These are phyloP conservation scores for Debaryomyces udenii DNA, from an alignment of 1,139 yeast genomes.

Conservation along the genomic window DNA sequence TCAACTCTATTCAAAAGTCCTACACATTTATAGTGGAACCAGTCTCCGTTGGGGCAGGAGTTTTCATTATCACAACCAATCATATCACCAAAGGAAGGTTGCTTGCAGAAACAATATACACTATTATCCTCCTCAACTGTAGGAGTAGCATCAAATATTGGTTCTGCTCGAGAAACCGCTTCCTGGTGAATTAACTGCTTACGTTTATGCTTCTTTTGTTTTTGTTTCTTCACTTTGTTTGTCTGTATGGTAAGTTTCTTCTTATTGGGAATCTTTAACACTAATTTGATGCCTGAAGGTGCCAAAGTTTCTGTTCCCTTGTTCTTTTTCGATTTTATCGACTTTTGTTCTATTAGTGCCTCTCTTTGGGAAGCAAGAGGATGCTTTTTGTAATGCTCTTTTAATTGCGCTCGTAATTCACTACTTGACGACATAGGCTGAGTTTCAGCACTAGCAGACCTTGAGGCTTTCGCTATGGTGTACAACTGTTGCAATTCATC, in stretches of 20 bases:
- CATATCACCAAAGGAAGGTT: slow-evolving; percentile 51
- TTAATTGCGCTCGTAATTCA: slow-evolving; percentile 34
- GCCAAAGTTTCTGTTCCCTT: slow-evolving; percentile 7
- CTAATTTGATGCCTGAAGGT: slow-evolving; percentile 28
- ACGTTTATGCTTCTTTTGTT: slow-evolving; percentile 7
- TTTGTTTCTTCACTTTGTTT: slow-evolving; percentile 9
- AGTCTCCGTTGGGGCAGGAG: slow-evolving; percentile 49
- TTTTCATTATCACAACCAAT: slow-evolving; percentile 48
- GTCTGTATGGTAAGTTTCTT: slow-evolving; percentile 5
- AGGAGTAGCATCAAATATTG: slow-evolving; percentile 8
- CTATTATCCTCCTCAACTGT: slow-evolving; percentile 27
- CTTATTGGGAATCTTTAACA: slow-evolving; percentile 31
- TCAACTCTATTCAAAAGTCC: slow-evolving; percentile 45
- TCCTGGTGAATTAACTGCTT: slow-evolving; percentile 3
- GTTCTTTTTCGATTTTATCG: slow-evolving; percentile 16
- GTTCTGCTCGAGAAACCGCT: slow-evolving; percentile 1
- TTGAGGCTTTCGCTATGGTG: slow-evolving; percentile 16
- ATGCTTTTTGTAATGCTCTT: slow-evolving; percentile 36
- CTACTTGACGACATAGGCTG: slow-evolving; percentile 20
- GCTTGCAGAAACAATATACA: slow-evolving; percentile 47
- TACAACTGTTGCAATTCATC: slow-evolving; percentile 38
- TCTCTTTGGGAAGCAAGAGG: slow-evolving; percentile 46
- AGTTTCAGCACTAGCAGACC: slow-evolving; percentile 11
- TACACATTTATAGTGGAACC: slow-evolving; percentile 55
- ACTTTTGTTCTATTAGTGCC: slow-evolving; percentile 39